These are phyloP conservation scores for Dendrobium chrysotoxum DNA, from an alignment of 106 monocot species.

Conservation along the genomic window DNA sequence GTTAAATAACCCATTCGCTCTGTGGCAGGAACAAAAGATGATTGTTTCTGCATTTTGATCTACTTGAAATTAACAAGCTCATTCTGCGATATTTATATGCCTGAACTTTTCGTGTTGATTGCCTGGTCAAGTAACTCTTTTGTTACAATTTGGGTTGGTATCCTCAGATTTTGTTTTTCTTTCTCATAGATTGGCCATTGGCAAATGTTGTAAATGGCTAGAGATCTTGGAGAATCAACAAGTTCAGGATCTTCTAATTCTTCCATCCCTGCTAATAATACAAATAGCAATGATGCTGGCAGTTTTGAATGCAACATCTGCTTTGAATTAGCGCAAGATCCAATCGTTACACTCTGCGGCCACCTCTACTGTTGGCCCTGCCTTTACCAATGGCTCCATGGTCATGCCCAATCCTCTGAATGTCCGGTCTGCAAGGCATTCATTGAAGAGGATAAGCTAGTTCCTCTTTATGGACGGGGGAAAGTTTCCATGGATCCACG, in stretches of 20 bases:
- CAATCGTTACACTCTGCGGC: conserved; percentile 70
- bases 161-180: too few relatives aligned
- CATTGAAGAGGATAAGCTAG: conserved; percentile 58
- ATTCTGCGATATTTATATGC: too few relatives aligned
- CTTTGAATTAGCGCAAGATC: conserved; percentile 70
- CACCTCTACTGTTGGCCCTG: conserved; percentile 91
- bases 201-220: conserved; percentile 23
- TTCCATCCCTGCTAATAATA: conserved; percentile 11
- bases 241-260: conserved; percentile 18
- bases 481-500: conserved; percentile 52
- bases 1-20: too few relatives aligned
- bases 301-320: conserved; percentile 87
- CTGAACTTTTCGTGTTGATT: too few relatives aligned
- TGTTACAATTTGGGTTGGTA: too few relatives aligned
- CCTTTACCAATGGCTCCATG: conserved; percentile 68
- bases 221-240: conserved; percentile 30
- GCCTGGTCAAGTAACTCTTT: too few relatives aligned
- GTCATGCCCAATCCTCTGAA: conserved; percentile 44
- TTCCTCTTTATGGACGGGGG: conserved; percentile 69
- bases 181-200: not conserved
- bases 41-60: too few relatives aligned
- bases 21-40: too few relatives aligned
- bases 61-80: too few relatives aligned
- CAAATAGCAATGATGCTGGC: conserved; percentile 34
- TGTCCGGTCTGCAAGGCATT: conserved; percentile 86